Base-by-base conservation (phyloP, 805 yeast genomes). In the Candida vaughaniae region DNA sequence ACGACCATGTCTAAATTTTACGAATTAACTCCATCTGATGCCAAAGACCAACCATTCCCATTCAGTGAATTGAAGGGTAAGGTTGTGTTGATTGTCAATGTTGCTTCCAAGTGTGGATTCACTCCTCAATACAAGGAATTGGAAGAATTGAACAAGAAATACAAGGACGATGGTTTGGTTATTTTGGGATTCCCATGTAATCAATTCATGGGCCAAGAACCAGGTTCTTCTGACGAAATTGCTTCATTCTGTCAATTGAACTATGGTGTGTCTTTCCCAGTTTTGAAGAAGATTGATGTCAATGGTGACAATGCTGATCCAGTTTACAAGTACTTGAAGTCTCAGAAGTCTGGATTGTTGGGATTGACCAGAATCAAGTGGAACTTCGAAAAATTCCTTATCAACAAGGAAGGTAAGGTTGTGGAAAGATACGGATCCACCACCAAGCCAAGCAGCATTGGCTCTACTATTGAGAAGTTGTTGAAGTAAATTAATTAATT, bases 251-350 rank as follows among this genome's bases (percentile, higher is more conserved):
- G 96, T 62, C 63, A 76, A 29, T 55, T 80, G 52, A 89, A 87
- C 69, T 93, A 81, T 59, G 96, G 96, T 37, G 97, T 91, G 28
- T 69, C 84, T 12, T 91, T 93, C 82, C 96, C 96, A 20, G 75
- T 91, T 22, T 66, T 91, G 77, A 73, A 77, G 58, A 91, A 90
- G 72, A 62, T 89, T 42, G 89, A 90, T 28, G 98, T 93, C 49
- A 93, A 91, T 60, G 99, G 99, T 35, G 62, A 71, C 43, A 64
- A 79, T 29, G 80, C 87, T 14, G 90, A 85, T 56, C 87, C 91
- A 14, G 89, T 91, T 23, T 91, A 80, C 66, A 67, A 75, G 53
- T 90, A 60, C 69, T 74, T 91, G 59, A 91, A 93, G 70, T 31
- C 64, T 28, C 58, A 75, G 47, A 75, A 75, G 50, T 53, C 75